Base-by-base conservation (phyloP, 257 asterid species). In the Solanum ossicruentum region DNA sequence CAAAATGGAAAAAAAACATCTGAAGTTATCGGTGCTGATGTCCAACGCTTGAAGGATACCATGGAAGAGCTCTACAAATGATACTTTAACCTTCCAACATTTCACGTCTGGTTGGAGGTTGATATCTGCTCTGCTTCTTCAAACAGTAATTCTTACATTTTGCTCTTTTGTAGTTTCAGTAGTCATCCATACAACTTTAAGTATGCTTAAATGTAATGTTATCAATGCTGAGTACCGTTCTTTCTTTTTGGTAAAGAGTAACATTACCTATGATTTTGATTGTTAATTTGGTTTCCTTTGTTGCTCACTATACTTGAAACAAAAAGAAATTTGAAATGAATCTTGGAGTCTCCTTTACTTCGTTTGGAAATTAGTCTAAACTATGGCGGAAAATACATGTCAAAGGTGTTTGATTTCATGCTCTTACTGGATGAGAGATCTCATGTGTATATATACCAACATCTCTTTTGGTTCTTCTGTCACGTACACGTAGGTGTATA, bases 1-100 rank as follows among this genome's bases (percentile, higher is more conserved):
- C 95, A 93, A 84, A 89, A 93, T 86, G 99, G 99, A 77, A 91
- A 94, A 83, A 93, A 91, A 85, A 94, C 94, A 0, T 88, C 89
- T 3, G 95, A 91, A 90, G 93, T 97, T 47, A 79, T 95, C 10
- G 98, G 99, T 65, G 98, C 98, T 26, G 98, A 97, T 83, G 92
- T 91, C 78, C 91, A 94, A 70, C 92, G 85, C 80, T 83, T 97
- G 93, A 95, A 87, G 79, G 95, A 93, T 16, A 93, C 94, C 28
- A 92, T 95, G 99, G 96, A 94, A 87, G 26, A 90, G 47, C 93
- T 94, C 66, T 97, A 94, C 90, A 88, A 94, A 87, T 95, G 93
- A 92, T 79, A 43, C 5, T 43, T 15, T 23, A 10, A 43, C 67
- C 21, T 79, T 45, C 43, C 28, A 51, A n/a, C 65, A 51, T 1